Conservation (phyloP, 805 yeast species). For the Candida ovalis region DNA sequence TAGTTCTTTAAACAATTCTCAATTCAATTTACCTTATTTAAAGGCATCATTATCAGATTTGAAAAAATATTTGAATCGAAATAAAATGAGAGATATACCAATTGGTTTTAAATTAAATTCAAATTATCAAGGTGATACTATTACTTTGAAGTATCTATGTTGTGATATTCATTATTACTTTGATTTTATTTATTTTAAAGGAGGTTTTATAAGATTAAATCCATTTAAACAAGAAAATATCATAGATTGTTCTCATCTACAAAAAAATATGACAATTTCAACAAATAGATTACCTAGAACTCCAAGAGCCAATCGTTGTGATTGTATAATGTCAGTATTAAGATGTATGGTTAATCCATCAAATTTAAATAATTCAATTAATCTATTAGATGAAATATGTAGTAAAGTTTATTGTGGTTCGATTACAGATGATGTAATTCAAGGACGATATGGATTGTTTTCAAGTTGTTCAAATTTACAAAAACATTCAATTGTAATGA, state of each 20-base stretch:
- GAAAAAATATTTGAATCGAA: constrained; percentile 56
- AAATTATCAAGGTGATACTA: neutral
- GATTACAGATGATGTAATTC: constrained; percentile 32
- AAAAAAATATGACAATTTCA: neutral
- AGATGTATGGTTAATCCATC: constrained; percentile 33
- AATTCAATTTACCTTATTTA: constrained; percentile 72
- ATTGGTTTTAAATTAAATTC: constrained; percentile 28
- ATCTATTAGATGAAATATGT: constrained; percentile 31
- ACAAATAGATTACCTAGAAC: constrained; percentile 32
- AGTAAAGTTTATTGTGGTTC: constrained; percentile 36
- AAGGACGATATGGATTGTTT: constrained; percentile 40
- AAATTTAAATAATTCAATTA: constrained; percentile 14
- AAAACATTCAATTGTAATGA: constrained; percentile 38
- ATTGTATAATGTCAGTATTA: constrained; percentile 39
- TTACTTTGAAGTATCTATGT: constrained; percentile 10
- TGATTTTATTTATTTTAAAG: constrained; percentile 13
- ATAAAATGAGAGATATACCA: constrained; percentile 34
- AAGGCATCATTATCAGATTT: constrained; percentile 89
- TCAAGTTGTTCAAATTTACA: constrained; percentile 38
- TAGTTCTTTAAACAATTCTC: constrained; percentile 69
- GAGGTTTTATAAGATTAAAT: neutral
- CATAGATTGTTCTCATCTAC: constrained; percentile 17
- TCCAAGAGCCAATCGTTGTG: constrained; percentile 42
- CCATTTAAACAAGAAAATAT: neutral
- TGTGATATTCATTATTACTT: constrained; percentile 12